Evolutionary conservation across 1,284 basidiomycete species (phyloP).

Genomic region (Sphagnurus paluster): DNA sequence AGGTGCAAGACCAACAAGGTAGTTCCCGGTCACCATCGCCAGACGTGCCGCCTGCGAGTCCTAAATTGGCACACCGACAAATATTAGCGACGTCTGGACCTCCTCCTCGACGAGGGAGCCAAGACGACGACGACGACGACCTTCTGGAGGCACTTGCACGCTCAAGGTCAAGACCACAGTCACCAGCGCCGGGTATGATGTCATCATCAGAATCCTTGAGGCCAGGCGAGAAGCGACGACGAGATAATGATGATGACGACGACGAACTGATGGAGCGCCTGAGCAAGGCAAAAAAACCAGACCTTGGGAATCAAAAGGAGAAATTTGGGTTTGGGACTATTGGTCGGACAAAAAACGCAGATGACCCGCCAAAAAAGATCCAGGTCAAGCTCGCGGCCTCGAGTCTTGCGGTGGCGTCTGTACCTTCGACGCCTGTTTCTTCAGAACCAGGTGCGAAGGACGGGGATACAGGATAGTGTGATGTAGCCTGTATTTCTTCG

Average conservation of each 20-base stretch:
- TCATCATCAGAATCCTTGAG: constrained; percentile 40
- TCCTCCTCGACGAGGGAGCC: constrained; percentile 36
- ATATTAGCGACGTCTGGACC: constrained; percentile 32
- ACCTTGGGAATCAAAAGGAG: constrained; percentile 47
- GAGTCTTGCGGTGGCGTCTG: constrained; percentile 42
- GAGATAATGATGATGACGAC: constrained; percentile 65
- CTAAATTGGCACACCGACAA: constrained; percentile 41
- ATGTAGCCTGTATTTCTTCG: constrained; percentile 7
- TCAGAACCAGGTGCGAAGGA: constrained; percentile 72
- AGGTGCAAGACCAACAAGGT: constrained; percentile 10
- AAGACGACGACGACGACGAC: constrained; percentile 55
- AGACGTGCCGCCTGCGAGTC: constrained; percentile 32
- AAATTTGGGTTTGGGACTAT: constrained; percentile 25
- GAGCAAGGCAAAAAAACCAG: constrained; percentile 50
- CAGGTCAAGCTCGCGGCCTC: constrained; percentile 67
- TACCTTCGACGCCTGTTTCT: constrained; percentile 37
- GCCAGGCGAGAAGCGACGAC: constrained; percentile 67
- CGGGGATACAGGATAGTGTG: constrained; percentile 63
- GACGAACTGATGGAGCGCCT: constrained; percentile 60
- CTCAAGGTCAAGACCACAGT: constrained; percentile 40
- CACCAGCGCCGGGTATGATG: constrained; percentile 44
- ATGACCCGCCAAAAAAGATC: constrained; percentile 75
- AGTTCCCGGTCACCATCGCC: constrained; percentile 24
- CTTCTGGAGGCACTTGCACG: constrained; percentile 53
- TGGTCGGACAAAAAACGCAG: constrained; percentile 45